Conservation (phyloP, 2,329 filamentous ascomycete genomes). For the Coniella vitis region DNA sequence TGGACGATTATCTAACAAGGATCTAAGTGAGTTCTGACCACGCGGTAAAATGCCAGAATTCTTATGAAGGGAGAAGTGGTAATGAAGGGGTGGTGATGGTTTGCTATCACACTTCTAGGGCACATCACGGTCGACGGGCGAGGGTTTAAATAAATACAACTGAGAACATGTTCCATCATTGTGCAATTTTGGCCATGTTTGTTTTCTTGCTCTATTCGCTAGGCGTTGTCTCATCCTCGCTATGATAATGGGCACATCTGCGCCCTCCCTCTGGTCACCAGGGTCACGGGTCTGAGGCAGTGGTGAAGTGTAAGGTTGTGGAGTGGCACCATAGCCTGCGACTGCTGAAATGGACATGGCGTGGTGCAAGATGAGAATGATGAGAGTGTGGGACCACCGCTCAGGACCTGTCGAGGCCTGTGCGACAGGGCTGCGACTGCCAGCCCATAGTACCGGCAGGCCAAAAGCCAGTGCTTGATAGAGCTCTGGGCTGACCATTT, state of each 20-base stretch:
- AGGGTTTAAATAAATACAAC: slow-evolving; percentile 15
- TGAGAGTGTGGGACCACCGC: slow-evolving; percentile 12
- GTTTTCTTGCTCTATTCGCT: not conserved
- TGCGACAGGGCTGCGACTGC: slow-evolving; percentile 1
- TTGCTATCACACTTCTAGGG: slow-evolving; percentile 7
- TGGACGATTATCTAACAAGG: too few relatives aligned
- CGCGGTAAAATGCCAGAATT: not conserved
- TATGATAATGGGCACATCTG: not conserved
- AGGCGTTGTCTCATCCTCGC: not conserved
- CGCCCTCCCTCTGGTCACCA: not conserved
- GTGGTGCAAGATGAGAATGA: slow-evolving; percentile 10
- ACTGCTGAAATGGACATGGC: slow-evolving; percentile 12
- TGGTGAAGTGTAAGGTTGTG: slow-evolving; percentile 2
- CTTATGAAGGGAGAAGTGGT: too few relatives aligned
- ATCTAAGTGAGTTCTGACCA: too few relatives aligned
- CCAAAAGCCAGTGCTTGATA: not conserved
- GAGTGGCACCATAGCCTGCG: slow-evolving; percentile 10
- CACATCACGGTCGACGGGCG: slow-evolving; percentile 5
- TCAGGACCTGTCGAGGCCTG: slow-evolving; percentile 1
- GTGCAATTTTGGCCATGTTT: not conserved
- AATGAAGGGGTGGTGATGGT: slow-evolving; percentile 13
- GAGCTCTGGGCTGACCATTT: slow-evolving; percentile 12
- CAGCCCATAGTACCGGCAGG: not conserved
- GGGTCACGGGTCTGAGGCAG: slow-evolving; percentile 2
- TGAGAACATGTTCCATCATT: not conserved